Base-by-base conservation (phyloP, 768 basidiomycete genomes). In the Neoboletus subvelutipes region DNA sequence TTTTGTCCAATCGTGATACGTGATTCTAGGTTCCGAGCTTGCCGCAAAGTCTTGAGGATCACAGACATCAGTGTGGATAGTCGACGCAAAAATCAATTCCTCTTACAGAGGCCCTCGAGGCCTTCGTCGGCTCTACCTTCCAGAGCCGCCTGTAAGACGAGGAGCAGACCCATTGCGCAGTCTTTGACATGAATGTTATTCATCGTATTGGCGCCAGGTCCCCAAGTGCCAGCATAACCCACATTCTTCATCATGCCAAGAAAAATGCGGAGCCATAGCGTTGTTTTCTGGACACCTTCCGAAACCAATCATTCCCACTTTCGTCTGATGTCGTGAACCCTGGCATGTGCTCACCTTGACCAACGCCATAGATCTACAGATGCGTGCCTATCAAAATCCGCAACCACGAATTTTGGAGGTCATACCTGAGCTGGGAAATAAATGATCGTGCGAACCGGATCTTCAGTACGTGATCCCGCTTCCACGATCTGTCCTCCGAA, bases 381-480 rank as follows among this genome's bases (percentile, higher is more conserved):
- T 20, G 20, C 3, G 47, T 28, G 28, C 24, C 13, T n/a, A n/a
- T 51, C 22, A 50, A 45, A 54, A 20, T 20, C 2, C 13, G 37
- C 24, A 29, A 18, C n/a, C 17, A 40, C 26, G 28, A 26, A 58
- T 26, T n/a, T 13, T 29, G 22, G 18, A 34, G 50, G 20, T 9
- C 39, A 40, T 40, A 71, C 67, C 64, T 71, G 67, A 24, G 63
- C 72, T 12, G 79, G 78, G 47, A 67, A 75, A 33, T 75, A 65
- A 49, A 79, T 76, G 43, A 78, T 75, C 5, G 80, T 79, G 36
- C 78, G 75, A 26, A 81, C 63, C 15, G 74, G 74, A 50, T 73
- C 73, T 56, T 76, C 70, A 31, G 68, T 72, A 10, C 74, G 72
- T 10, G 68, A 73, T 6, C 76, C 78, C 15, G 78, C 78, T 52